Conservation (phyloP, 2,329 filamentous ascomycete species). For the Aureobasidium zeae region DNA sequence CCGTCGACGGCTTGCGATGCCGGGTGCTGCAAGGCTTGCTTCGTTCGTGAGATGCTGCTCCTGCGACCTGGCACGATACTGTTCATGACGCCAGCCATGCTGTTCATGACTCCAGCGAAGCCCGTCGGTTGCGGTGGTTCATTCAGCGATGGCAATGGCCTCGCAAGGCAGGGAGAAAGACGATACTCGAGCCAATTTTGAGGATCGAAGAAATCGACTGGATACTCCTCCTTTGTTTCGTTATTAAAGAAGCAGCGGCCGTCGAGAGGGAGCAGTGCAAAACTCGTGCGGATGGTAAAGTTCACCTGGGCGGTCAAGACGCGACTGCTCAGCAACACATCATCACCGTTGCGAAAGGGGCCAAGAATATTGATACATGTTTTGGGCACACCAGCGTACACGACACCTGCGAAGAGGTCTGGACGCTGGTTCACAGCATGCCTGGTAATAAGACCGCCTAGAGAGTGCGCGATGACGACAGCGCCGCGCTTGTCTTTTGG, state of each 20-base stretch:
- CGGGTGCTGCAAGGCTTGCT: constrained; percentile 12
- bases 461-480: constrained; percentile 72
- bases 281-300: constrained; percentile 81
- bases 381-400: constrained; percentile 78
- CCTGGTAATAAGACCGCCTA: constrained; percentile 79
- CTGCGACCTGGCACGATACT: constrained; percentile 28
- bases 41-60: constrained; percentile 19
- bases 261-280: constrained; percentile 74
- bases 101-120: constrained; percentile 37
- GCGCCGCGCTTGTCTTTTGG: constrained; percentile 55
- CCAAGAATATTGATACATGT: constrained; percentile 87
- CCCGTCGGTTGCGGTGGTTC: constrained; percentile 29
- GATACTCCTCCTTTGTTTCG: constrained; percentile 68
- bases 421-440: constrained; percentile 80
- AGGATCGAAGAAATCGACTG: constrained; percentile 72
- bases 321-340: constrained; percentile 78
- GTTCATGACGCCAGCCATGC: constrained; percentile 36
- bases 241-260: constrained; percentile 83
- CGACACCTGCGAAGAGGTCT: constrained; percentile 73
- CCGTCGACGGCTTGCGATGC: constrained; percentile 20
- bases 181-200: constrained; percentile 71
- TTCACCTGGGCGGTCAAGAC: constrained; percentile 88
- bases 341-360: constrained; percentile 82
- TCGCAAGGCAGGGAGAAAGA: constrained; percentile 67
- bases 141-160: constrained; percentile 50